phyloP scores from a whole-genome alignment of 192 early-diverging fungal species.

The Thamnidium elegans region DNA sequence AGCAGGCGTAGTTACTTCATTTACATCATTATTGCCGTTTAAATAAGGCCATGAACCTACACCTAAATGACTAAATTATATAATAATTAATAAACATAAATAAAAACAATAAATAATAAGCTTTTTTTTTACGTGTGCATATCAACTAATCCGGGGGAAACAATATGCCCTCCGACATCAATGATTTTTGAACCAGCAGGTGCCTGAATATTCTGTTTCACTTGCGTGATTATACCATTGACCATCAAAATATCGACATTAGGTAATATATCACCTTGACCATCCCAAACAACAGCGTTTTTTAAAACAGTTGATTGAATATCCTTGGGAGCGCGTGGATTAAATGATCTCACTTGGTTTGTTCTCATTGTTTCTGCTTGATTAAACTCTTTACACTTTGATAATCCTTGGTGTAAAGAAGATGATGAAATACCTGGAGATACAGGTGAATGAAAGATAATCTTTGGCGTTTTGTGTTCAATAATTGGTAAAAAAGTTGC shows the following conservation, averaged over 20 bases:
- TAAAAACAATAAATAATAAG: background rate
- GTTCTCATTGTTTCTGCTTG: background rate
- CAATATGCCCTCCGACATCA: constrained; percentile 50
- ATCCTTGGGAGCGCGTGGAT: constrained; percentile 16
- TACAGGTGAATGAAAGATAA: background rate
- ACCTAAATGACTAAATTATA: constrained; percentile 58
- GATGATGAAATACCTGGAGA: background rate
- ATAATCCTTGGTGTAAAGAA: background rate
- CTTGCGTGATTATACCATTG: constrained; percentile 39
- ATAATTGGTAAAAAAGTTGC: constrained; percentile 1
- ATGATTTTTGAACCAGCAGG: constrained; percentile 20
- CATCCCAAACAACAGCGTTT: constrained; percentile 39
- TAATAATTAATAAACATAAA: background rate
- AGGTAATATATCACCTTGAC: constrained; percentile 22
- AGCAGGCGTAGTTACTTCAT: constrained; percentile 60
- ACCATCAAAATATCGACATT: constrained; percentile 42
- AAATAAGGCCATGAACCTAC: constrained; percentile 62
- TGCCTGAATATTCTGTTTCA: constrained; percentile 25
- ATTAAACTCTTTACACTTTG: background rate
- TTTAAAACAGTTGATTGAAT: constrained; percentile 8
- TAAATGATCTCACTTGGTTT: background rate
- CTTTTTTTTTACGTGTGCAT: constrained; percentile 32
- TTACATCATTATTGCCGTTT: constrained; percentile 52
- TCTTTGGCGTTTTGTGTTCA: background rate
- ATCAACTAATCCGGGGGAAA: constrained; percentile 61